Conservation (phyloP, 495 filamentous ascomycete genomes). For the Neurospora hispaniola region DNA sequence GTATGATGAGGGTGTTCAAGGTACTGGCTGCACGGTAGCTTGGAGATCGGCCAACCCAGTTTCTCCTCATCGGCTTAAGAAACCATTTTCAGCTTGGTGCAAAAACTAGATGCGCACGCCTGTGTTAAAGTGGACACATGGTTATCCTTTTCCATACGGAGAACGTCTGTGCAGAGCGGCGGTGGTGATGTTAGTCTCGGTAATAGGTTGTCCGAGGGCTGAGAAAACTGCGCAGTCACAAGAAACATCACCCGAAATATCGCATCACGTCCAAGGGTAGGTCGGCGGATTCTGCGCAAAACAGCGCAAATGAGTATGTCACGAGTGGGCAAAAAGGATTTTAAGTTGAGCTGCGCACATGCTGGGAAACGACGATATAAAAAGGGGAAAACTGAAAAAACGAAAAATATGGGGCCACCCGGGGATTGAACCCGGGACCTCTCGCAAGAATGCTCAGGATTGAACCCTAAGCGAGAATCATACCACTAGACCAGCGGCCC, state of each 20-base stretch:
- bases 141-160: not conserved
- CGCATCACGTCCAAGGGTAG: no score
- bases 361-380: no score
- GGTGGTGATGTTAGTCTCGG: not conserved
- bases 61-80: no score
- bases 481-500: not conserved
- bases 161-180: no score
- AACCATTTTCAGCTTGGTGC: no score
- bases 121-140: not conserved
- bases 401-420: not conserved
- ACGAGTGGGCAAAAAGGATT: not conserved
- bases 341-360: not conserved
- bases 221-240: no score
- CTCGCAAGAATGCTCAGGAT: not conserved
- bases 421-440: not conserved
- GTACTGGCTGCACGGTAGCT: no score
- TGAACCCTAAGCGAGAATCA: not conserved
- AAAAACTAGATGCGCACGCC: no score
- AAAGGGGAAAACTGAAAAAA: not conserved
- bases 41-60: no score
- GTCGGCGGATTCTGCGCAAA: not conserved
- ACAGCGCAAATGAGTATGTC: not conserved
- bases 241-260: no score
- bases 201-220: not conserved
- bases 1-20: no score